These are phyloP conservation scores for Nemania bipapillata DNA, from an alignment of 2,329 filamentous ascomycete species.

Conservation along the genomic window DNA sequence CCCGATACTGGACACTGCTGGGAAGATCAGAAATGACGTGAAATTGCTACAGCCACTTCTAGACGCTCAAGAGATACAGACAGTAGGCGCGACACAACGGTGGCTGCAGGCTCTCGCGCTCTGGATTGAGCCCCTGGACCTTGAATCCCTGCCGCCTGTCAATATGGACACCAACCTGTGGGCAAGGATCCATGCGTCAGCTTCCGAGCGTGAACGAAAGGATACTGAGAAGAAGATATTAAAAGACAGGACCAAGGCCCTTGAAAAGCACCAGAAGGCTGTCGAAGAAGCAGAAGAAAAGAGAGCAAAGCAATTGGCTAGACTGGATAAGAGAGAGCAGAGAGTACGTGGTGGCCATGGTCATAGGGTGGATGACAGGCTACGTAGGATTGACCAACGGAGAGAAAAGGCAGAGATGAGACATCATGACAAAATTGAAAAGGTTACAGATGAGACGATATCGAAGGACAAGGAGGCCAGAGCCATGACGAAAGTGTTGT, in stretches of 20 bases:
- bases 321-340: constrained; percentile 25
- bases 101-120: constrained; percentile 27
- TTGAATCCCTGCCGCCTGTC: constrained; percentile 20
- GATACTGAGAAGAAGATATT: constrained; percentile 14
- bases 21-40: constrained; percentile 14
- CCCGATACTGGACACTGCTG: constrained; percentile 25
- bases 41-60: constrained; percentile 20
- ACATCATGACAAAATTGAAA: constrained; percentile 11
- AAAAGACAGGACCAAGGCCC: constrained; percentile 19
- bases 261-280: constrained; percentile 24
- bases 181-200: constrained; percentile 24
- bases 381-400: constrained; percentile 26
- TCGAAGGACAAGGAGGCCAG: constrained; percentile 28
- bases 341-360: constrained; percentile 2
- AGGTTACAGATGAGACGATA: constrained; percentile 4
- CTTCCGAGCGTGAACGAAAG: constrained; percentile 28
- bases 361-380: constrained; percentile 18
- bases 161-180: constrained; percentile 25
- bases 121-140: constrained; percentile 26
- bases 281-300: constrained; percentile 20
- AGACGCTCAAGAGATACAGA: constrained; percentile 13
- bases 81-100: constrained; percentile 8
- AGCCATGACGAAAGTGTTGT: constrained; percentile 27
- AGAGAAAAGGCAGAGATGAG: constrained; percentile 26
- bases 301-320: constrained; percentile 15